Evolutionary conservation across 352 stramenopile genomes (phyloP), one percentile per base, ranked within the genome.

Genomic region (Phytophthora crassamura): DNA sequence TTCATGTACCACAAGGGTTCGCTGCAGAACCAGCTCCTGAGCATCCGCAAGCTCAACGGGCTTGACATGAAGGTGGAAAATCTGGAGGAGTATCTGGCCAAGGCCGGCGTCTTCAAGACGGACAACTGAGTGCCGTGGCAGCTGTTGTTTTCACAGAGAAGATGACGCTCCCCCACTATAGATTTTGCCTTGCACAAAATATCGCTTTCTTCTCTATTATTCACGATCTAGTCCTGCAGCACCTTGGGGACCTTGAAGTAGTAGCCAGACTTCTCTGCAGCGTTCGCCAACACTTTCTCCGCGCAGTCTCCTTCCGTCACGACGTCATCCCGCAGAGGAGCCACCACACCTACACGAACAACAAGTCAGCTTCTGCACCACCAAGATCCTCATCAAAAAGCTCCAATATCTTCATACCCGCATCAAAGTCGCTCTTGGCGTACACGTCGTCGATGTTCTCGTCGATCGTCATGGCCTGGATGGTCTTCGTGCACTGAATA

Each of bases 1-100:
- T 98, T 98, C 69, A 90, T 98, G 78, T 98, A 98, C 78, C 77
- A 94, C 57, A 88, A 98, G 52, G 90, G 90, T 10, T 64, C 76
- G 18, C 80, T 98, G 16, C 77, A 91, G 78, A 96, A 93, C 62
- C 92, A 98, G 68, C 67, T 98, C 40, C 72, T 97, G 39, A 81
- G 87, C 38, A 91, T 97, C 48, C 88, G 82, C 58, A 94, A 96
- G 70, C 81, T 98, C 34, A 90, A 89, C 14, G 93, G 91, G 30
- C 70, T 93, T 32, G 74, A 94, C 63, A 97, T 95, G 78, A 93
- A 93, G 60, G 74, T 92, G 20, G 79, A 94, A 84, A 89, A 97
- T 67, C 66, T 98, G 39, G 92, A 98, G 53, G 90, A 95, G 68
- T 87, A 90, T 51, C 72, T 98, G 45, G 89, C 90, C 1, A 77